phyloP scores from a whole-genome alignment of 331 rosid species.

The Quercus lobata region DNA sequence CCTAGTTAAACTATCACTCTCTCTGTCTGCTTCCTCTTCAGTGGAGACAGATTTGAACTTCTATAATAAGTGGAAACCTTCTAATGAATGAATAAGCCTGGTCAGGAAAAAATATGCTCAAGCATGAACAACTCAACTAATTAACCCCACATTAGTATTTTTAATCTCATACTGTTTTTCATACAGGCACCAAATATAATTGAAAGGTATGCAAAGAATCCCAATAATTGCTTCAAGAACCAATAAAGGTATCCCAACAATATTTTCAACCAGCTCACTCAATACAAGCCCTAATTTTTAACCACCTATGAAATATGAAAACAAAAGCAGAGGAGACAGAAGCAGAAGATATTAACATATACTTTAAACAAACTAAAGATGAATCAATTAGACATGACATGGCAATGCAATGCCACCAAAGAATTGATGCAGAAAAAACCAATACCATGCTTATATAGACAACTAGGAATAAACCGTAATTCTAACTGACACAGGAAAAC shows the following conservation, averaged over 20 bases:
- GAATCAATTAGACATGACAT: neutral
- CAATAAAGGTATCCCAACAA: neutral
- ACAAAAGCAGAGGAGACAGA: neutral
- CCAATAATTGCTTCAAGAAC: neutral
- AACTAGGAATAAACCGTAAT: too few species aligned
- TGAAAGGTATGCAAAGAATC: neutral
- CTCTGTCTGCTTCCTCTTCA: neutral
- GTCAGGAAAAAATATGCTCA: neutral
- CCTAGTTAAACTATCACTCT: neutral
- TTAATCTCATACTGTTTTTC: neutral
- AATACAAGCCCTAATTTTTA: neutral
- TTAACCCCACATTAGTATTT: neutral
- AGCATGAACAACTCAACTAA: neutral
- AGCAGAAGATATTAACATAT: neutral
- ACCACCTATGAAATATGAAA: neutral
- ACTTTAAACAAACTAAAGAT: neutral
- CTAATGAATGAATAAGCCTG: neutral
- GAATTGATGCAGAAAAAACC: neutral
- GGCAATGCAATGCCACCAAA: neutral
- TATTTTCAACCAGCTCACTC: neutral
- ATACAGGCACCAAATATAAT: neutral
- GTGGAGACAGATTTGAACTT: neutral
- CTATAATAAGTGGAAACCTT: neutral
- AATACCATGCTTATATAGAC: too few species aligned
- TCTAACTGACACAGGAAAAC: too few species aligned